Conservation (phyloP, 2,329 filamentous ascomycete genomes). For the Fusarium phyllophilum region DNA sequence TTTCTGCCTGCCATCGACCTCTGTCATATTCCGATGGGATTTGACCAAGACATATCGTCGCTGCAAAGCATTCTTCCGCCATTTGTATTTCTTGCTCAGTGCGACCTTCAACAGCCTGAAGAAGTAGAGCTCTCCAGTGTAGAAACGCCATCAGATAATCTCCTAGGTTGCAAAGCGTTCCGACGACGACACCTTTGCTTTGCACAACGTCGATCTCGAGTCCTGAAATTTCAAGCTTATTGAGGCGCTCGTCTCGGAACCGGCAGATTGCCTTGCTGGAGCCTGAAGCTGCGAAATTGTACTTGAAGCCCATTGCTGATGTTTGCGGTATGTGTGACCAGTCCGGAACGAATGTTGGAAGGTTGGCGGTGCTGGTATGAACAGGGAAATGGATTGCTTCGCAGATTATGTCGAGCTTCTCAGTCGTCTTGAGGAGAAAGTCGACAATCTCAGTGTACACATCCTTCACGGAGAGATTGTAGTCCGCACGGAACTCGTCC, state of each 20-base stretch:
- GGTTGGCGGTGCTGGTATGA: not conserved
- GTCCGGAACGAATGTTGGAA: conserved; percentile 26
- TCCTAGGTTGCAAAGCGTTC: conserved; percentile 19
- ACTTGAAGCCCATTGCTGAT: conserved; percentile 11
- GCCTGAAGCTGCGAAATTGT: conserved; percentile 5
- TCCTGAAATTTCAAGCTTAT: conserved; percentile 19
- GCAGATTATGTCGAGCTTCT: conserved; percentile 15
- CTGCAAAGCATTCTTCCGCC: conserved; percentile 13
- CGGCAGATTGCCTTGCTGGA: not conserved
- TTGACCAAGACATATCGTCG: conserved; percentile 26
- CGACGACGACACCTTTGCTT: conserved; percentile 14
- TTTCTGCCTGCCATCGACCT: not conserved
- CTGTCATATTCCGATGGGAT: conserved; percentile 3
- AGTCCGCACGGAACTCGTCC: not conserved
- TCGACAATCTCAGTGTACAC: conserved; percentile 25
- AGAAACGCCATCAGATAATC: conserved; percentile 30
- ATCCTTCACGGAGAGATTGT: conserved; percentile 20
- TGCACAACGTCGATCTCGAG: conserved; percentile 5
- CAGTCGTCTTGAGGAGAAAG: conserved; percentile 22
- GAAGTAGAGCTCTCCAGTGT: conserved; percentile 25
- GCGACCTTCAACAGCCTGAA: not conserved
- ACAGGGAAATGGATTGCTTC: conserved; percentile 21
- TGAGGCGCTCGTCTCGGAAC: conserved; percentile 13
- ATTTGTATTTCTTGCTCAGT: not conserved
- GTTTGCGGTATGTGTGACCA: conserved; percentile 27